Base-by-base conservation (phyloP, 2,329 filamentous ascomycete species). In the Hypoxylon sp. region DNA sequence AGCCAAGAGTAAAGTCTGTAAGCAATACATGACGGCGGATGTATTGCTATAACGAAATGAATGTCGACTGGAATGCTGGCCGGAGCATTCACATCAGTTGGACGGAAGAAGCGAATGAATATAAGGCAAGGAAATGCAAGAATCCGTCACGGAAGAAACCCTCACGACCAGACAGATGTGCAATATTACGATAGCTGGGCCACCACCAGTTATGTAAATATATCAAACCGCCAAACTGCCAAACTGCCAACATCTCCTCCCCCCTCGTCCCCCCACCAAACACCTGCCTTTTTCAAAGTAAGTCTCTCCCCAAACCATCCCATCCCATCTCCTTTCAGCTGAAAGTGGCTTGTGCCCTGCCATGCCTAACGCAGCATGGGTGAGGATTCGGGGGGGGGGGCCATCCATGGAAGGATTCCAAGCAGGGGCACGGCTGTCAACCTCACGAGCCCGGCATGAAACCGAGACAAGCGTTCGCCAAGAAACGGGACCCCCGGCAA, bases 391-490 rank as follows among this genome's bases (percentile, higher is more conserved):
- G 10, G 26, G 14, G 46, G 29, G 10, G 26, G 14, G 46, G 52
- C 24, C 37, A 39, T 31, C 42, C 44, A 50, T 42, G 22, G 65
- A 54, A 68, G 65, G 65, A 68, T 68, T 61, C 61, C 37, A 47
- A 29, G 26, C 60, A 64, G 65, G 65, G 65, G 57, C 11, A 6
- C 11, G 48, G 42, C 14, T 56, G 51, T 66, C 67, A 67, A 61
- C 67, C 59, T 67, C 53, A 24, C 46, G 13, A 35, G 47, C 60
- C 47, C 57, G 33, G 62, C 52, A 53, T 62, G 60, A 70, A 70
- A 70, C 67, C 64, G 67, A 70, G 67, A 67, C 64, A 58, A 64
- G 60, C 64, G 53, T 61, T 55, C 60, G 67, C 64, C 67, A 67
- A 70, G 64, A 59, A 50, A n/a, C 29, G 5, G 29, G 11, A 39